These are phyloP conservation scores for Suillus subaureus DNA, from an alignment of 768 basidiomycete species.

Conservation along the genomic window DNA sequence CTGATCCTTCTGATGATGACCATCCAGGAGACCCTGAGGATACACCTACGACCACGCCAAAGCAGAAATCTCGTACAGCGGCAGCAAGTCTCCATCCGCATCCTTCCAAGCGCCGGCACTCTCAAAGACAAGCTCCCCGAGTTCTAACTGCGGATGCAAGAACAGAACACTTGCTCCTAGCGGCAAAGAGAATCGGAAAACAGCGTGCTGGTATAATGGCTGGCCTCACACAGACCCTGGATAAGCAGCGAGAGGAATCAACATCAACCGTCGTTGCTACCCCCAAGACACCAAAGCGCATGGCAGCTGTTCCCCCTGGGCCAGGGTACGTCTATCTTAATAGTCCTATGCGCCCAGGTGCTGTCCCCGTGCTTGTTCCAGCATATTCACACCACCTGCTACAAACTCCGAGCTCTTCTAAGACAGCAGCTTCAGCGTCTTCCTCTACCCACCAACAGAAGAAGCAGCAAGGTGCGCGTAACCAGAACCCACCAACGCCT, in stretches of 20 bases:
- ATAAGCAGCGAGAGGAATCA: constrained; percentile 27
- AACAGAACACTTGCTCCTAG: constrained; percentile 69
- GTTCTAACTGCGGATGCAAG: constrained; percentile 63
- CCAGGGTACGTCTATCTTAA: constrained; percentile 33
- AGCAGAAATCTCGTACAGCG: constrained; percentile 22
- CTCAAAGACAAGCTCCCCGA: constrained; percentile 28
- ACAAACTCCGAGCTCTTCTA: constrained; percentile 35
- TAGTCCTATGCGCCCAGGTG: constrained; percentile 24
- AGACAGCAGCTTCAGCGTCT: constrained; percentile 28
- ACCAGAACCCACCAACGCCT: constrained; percentile 44
- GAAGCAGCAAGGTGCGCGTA: constrained; percentile 18
- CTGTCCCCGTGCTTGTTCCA: constrained; percentile 34
- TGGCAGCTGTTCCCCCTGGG: constrained; percentile 30
- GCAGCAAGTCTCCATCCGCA: constrained; percentile 19
- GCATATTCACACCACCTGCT: constrained; percentile 30
- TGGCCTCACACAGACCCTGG: constrained; percentile 44
- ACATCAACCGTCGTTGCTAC: constrained; percentile 22
- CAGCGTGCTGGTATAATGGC: constrained; percentile 59
- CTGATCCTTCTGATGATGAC: constrained; percentile 29
- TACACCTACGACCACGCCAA: constrained; percentile 28
- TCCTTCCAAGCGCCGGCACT: constrained; percentile 27
- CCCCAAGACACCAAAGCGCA: constrained; percentile 33
- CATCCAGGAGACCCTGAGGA: constrained; percentile 18
- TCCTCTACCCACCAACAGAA: constrained; percentile 23
- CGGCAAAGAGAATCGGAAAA: constrained; percentile 69